phyloP scores from a whole-genome alignment of 2,329 filamentous ascomycete genomes.

The Delphinella strobiligena region DNA sequence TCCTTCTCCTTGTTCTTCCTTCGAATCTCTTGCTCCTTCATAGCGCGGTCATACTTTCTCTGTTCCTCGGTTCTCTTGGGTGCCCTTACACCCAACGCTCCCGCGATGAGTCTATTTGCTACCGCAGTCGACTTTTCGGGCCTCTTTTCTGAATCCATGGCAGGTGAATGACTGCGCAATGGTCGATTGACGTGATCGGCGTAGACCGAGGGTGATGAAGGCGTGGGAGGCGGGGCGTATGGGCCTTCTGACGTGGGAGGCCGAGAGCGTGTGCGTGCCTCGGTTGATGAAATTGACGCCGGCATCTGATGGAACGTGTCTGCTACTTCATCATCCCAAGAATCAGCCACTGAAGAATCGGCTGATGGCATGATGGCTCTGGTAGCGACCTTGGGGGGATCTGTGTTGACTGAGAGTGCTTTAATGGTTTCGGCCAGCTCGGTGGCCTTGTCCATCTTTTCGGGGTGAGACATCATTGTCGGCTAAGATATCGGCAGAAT shows the following conservation, averaged over 20 bases:
- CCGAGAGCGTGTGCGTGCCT: slow-evolving; percentile 1
- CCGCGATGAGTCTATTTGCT: slow-evolving; percentile 79
- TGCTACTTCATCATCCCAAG: slow-evolving; percentile 63
- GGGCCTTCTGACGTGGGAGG: slow-evolving; percentile 16
- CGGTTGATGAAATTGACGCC: background rate
- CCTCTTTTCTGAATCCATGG: slow-evolving; percentile 23
- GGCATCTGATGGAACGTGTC: slow-evolving; percentile 27
- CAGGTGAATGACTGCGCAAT: background rate
- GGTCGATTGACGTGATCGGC: background rate
- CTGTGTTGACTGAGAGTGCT: background rate
- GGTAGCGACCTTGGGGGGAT: slow-evolving; percentile 7
- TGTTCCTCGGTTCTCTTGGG: slow-evolving; percentile 81
- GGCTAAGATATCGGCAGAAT: background rate
- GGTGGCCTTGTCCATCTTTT: background rate
- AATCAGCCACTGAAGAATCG: slow-evolving; percentile 45
- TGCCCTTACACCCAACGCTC: slow-evolving; percentile 68
- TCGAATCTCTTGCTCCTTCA: slow-evolving; percentile 76
- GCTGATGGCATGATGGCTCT: slow-evolving; percentile 7
- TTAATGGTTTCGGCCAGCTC: background rate
- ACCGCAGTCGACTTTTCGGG: slow-evolving; percentile 93
- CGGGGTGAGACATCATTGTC: background rate
- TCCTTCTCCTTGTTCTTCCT: slow-evolving; percentile 60
- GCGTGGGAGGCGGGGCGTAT: slow-evolving; percentile 53
- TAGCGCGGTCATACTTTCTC: slow-evolving; percentile 68
- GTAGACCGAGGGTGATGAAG: slow-evolving; percentile 39